phyloP scores from a whole-genome alignment of 352 stramenopile species.

The Phytopythium boreale region DNA sequence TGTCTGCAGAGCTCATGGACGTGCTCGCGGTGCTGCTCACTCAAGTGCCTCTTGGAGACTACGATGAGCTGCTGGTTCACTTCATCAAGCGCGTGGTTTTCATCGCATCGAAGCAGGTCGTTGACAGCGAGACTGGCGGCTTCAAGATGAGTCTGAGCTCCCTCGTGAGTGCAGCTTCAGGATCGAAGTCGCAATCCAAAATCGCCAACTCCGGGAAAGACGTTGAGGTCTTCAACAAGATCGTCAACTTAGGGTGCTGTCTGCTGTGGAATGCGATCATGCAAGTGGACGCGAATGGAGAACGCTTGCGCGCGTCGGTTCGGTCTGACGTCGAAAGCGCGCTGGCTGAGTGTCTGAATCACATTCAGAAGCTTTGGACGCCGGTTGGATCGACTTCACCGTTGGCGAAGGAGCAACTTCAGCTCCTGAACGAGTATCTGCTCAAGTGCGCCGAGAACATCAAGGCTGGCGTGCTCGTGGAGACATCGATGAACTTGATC shows the following conservation, averaged over 20 bases:
- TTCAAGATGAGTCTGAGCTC: constrained; percentile 76
- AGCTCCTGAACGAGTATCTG: constrained; percentile 69
- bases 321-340: constrained; percentile 48
- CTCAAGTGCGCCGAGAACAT: constrained; percentile 75
- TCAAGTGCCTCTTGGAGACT: constrained; percentile 63
- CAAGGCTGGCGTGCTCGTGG: constrained; percentile 40
- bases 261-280: constrained; percentile 77
- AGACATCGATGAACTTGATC: constrained; percentile 79
- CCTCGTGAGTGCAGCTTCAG: constrained; percentile 50
- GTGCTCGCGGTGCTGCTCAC: constrained; percentile 72
- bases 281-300: constrained; percentile 21
- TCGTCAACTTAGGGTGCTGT: constrained; percentile 69
- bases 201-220: constrained; percentile 57
- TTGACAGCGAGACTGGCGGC: constrained; percentile 59
- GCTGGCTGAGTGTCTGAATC: constrained; percentile 69
- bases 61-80: constrained; percentile 72
- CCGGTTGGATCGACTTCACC: constrained; percentile 36
- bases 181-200: constrained; percentile 38
- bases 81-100: constrained; percentile 80
- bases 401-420: constrained; percentile 68
- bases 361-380: constrained; percentile 65
- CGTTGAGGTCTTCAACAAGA: constrained; percentile 66
- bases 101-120: constrained; percentile 66
- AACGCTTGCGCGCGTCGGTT: constrained; percentile 29
- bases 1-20: constrained; percentile 73